Percentiles rank a stretch among this genome's conserved stretches.
Conservation (phyloP, 768 basidiomycete species). For the Tricholoma matsutake region DNA sequence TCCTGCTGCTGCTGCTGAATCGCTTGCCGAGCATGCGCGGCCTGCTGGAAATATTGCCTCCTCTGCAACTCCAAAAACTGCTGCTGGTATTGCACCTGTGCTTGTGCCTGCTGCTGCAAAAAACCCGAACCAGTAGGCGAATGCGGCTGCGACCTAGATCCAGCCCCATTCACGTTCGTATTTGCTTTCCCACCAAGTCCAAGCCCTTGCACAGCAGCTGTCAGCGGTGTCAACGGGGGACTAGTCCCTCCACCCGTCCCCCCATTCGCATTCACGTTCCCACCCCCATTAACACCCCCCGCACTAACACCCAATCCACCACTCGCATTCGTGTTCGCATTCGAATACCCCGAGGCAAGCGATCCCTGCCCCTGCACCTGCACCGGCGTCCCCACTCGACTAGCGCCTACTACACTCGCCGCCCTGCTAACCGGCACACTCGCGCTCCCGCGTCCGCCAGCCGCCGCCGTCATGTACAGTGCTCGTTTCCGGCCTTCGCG, state of each 20-base stretch:
- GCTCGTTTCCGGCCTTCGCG: constrained; percentile 16
- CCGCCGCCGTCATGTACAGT: constrained; percentile 3
- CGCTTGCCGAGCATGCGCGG: constrained; percentile 17
- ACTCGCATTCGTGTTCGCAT: neutral
- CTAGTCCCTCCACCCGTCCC: constrained; percentile 2
- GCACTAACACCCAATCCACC: neutral
- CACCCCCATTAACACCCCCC: neutral
- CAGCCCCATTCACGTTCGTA: neutral
- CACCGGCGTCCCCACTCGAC: constrained; percentile 33
- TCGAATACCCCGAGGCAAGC: neutral
- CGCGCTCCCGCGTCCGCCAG: constrained; percentile 18
- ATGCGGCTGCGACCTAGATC: constrained; percentile 31
- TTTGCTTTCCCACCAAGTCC: constrained; percentile 19
- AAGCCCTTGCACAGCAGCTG: constrained; percentile 23
- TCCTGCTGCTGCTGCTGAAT: constrained; percentile 7
- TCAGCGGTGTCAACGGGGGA: constrained; percentile 22
- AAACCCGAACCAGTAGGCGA: constrained; percentile 29
- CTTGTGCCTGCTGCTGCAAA: constrained; percentile 19
- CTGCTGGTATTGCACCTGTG: constrained; percentile 19
- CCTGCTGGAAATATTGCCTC: constrained; percentile 30
- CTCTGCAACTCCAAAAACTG: constrained; percentile 22
- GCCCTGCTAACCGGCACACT: constrained; percentile 36
- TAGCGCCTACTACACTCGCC: constrained; percentile 22
- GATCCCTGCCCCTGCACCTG: neutral
- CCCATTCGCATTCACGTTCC: constrained; percentile 6